Evolutionary conservation across 139 green algal genomes (phyloP).

Genomic region (Coccomyxa sp.): DNA sequence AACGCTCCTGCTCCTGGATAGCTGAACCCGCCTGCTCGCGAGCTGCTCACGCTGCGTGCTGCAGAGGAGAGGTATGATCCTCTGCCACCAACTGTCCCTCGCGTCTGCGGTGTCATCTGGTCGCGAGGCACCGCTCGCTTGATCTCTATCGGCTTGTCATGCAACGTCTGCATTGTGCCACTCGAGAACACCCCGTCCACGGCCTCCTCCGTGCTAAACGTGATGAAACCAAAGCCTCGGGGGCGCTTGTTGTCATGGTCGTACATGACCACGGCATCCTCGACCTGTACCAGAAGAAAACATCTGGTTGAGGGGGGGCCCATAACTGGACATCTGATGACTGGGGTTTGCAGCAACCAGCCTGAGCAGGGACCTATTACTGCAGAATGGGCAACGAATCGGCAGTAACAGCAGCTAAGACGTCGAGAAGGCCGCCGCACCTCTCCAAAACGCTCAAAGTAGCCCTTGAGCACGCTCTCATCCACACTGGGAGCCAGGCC

Average conservation of each 20-base stretch:
- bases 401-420: too few relatives aligned
- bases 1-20: not conserved
- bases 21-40: not conserved
- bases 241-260: slow-evolving; percentile 91
- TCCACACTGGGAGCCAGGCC: slow-evolving; percentile 85
- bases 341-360: not conserved
- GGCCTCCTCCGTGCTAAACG: slow-evolving; percentile 80
- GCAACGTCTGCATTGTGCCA: slow-evolving; percentile 84
- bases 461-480: slow-evolving; percentile 66
- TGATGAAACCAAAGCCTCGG: slow-evolving; percentile 96
- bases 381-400: not conserved
- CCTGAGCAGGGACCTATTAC: not conserved
- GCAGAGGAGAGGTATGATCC: not conserved
- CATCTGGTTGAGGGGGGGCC: too few relatives aligned
- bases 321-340: not conserved
- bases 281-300: slow-evolving; percentile 28
- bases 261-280: slow-evolving; percentile 90
- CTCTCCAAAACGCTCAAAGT: slow-evolving; percentile 82
- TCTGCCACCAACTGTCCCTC: not conserved
- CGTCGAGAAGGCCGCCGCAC: slow-evolving; percentile 28
- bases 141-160: slow-evolving; percentile 93
- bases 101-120: slow-evolving; percentile 48
- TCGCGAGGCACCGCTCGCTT: slow-evolving; percentile 86
- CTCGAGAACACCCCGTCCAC: slow-evolving; percentile 80
- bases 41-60: not conserved